Conservation (phyloP, 75 land plant species). For the Cryptomeria japonica region DNA sequence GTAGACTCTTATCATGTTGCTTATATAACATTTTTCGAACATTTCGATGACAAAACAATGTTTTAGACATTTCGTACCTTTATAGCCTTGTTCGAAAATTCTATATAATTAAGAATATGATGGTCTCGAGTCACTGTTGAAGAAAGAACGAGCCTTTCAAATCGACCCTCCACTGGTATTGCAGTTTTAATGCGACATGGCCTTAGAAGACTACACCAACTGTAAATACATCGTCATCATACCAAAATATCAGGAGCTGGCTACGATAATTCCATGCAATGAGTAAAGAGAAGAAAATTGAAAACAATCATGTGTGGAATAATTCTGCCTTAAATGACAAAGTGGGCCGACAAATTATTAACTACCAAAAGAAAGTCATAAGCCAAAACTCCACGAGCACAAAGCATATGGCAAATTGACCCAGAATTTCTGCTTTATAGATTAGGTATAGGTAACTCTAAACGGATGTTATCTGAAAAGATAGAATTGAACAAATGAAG, state of each 20-base stretch:
- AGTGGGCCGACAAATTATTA: not conserved
- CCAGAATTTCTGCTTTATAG: not conserved
- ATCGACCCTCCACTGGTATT: slow-evolving; percentile 25
- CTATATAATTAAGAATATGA: not conserved
- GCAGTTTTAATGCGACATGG: slow-evolving; percentile 10
- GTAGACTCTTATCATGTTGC: not conserved
- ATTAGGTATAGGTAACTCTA: not conserved
- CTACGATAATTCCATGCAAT: not conserved
- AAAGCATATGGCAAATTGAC: not conserved
- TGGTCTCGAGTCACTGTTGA: slow-evolving; percentile 3
- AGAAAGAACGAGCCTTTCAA: slow-evolving; percentile 35
- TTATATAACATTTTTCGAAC: not conserved
- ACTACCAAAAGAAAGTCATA: not conserved
- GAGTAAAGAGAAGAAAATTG: not conserved
- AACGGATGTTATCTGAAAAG: not conserved
- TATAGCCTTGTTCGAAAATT: not conserved
- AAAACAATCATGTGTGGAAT: not conserved
- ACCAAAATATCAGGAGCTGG: not conserved
- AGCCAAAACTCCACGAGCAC: not conserved
- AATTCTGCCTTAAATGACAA: not conserved
- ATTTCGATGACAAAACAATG: not conserved
- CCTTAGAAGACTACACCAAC: slow-evolving; percentile 15
- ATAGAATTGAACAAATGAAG: not conserved
- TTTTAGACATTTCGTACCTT: not conserved
- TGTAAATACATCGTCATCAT: not conserved